These are phyloP conservation scores for Plenodomus tracheiphilus DNA, from an alignment of 2,329 filamentous ascomycete species.

Conservation along the genomic window DNA sequence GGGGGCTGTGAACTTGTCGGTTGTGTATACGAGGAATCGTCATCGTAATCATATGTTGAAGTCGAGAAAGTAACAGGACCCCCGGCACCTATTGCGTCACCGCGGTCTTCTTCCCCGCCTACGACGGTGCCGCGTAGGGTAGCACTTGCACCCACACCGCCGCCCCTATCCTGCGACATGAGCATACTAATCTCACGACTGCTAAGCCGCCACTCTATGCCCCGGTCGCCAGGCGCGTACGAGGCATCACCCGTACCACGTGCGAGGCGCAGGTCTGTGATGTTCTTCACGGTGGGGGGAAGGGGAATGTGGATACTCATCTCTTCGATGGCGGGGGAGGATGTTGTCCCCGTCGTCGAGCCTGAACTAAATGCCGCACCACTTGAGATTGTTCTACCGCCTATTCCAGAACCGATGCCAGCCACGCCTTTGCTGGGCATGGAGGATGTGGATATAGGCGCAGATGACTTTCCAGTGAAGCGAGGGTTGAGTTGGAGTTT, in stretches of 20 bases:
- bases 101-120: slow-evolving; percentile 57
- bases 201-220: slow-evolving; percentile 81
- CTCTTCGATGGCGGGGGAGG: slow-evolving; percentile 65
- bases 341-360: slow-evolving; percentile 35
- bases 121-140: slow-evolving; percentile 79
- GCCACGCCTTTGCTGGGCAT: slow-evolving; percentile 18
- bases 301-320: slow-evolving; percentile 78
- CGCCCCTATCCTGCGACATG: slow-evolving; percentile 42
- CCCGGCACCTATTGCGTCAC: slow-evolving; percentile 39
- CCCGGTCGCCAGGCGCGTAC: slow-evolving; percentile 72
- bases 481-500: slow-evolving; percentile 68
- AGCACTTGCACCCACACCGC: slow-evolving; percentile 66
- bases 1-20: background rate
- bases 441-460: slow-evolving; percentile 42
- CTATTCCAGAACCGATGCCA: slow-evolving; percentile 6
- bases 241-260: slow-evolving; percentile 80
- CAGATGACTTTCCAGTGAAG: slow-evolving; percentile 43
- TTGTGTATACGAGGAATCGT: slow-evolving; percentile 26
- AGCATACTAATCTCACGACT: slow-evolving; percentile 69
- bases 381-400: background rate
- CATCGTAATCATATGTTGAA: slow-evolving; percentile 38
- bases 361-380: slow-evolving; percentile 20
- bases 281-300: slow-evolving; percentile 75
- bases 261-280: slow-evolving; percentile 79
- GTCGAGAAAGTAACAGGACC: slow-evolving; percentile 21